Percentiles rank a stretch among this genome's conserved stretches.
Evolutionary conservation across 116 monocot genomes (phyloP).

Genomic region (Cymodocea nodosa): DNA sequence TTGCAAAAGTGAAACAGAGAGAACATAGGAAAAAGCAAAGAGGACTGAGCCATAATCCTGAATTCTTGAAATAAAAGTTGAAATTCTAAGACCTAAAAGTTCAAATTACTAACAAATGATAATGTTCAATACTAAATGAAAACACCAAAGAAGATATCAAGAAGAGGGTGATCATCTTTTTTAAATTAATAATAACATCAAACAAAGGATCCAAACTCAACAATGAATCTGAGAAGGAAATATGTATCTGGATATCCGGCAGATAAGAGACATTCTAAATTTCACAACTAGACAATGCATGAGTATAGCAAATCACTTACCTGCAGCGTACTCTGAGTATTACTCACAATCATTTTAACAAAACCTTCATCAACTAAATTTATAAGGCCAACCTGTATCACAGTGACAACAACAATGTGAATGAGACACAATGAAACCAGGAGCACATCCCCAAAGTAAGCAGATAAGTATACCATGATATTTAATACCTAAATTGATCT

Average conservation of each 20-base stretch:
- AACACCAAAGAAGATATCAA: neutral
- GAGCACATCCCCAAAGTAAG: too few relatives aligned
- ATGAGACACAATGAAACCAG: neutral
- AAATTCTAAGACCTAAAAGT: neutral
- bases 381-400: slow-evolving; percentile 70
- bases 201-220: too few relatives aligned
- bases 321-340: slow-evolving; percentile 50
- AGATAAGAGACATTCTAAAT: too few relatives aligned
- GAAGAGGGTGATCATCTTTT: too few relatives aligned
- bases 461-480: too few relatives aligned
- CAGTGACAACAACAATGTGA: neutral
- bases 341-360: slow-evolving; percentile 42
- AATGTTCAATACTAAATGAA: neutral
- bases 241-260: too few relatives aligned
- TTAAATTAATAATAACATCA: too few relatives aligned
- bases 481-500: too few relatives aligned
- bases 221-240: too few relatives aligned
- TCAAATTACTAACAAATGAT: neutral
- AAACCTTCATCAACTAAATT: slow-evolving; percentile 83
- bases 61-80: neutral
- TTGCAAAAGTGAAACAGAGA: too few relatives aligned
- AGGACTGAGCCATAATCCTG: too few relatives aligned
- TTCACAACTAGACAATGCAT: neutral
- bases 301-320: slow-evolving; percentile 13
- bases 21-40: too few relatives aligned